Evolutionary conservation across 345 rosid genomes (phyloP).

Genomic region (Passiflora organensis): DNA sequence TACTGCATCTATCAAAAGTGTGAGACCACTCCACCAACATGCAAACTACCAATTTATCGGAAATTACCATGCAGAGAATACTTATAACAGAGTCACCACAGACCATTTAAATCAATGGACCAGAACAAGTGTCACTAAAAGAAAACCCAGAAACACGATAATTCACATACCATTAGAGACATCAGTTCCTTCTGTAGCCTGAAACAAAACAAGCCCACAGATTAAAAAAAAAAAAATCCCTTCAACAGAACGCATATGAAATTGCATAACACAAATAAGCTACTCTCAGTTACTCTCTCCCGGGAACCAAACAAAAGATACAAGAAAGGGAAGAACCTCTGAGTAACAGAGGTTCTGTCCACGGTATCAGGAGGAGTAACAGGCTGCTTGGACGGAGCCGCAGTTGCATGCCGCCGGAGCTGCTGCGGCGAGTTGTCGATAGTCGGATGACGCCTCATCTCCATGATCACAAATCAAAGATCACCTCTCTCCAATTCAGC

Average conservation of each 20-base stretch:
- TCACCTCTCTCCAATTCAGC: background rate
- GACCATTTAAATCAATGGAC: background rate
- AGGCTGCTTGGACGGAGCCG: constrained; percentile 41
- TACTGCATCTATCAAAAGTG: too few relatives aligned
- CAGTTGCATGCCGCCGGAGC: constrained; percentile 21
- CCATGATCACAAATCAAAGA: constrained; percentile 30
- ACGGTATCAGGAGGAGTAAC: constrained; percentile 26
- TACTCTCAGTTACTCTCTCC: background rate
- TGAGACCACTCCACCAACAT: too few relatives aligned
- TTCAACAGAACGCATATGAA: too few relatives aligned
- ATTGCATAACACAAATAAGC: background rate
- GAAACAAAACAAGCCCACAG: constrained; percentile 2
- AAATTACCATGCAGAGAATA: too few relatives aligned
- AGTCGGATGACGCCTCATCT: constrained; percentile 42
- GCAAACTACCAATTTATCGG: too few relatives aligned
- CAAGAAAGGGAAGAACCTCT: constrained; percentile 25
- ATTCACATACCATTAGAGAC: constrained; percentile 25
- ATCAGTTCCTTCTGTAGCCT: constrained; percentile 32
- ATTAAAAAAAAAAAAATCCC: too few relatives aligned
- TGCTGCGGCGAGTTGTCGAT: constrained; percentile 34
- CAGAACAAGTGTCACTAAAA: background rate
- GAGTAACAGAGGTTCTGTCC: constrained; percentile 50
- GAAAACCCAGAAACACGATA: background rate
- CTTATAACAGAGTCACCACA: background rate
- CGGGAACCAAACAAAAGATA: constrained; percentile 1